Base-by-base conservation (phyloP, 192 early-diverging fungal species). In the Backusella australiensis region DNA sequence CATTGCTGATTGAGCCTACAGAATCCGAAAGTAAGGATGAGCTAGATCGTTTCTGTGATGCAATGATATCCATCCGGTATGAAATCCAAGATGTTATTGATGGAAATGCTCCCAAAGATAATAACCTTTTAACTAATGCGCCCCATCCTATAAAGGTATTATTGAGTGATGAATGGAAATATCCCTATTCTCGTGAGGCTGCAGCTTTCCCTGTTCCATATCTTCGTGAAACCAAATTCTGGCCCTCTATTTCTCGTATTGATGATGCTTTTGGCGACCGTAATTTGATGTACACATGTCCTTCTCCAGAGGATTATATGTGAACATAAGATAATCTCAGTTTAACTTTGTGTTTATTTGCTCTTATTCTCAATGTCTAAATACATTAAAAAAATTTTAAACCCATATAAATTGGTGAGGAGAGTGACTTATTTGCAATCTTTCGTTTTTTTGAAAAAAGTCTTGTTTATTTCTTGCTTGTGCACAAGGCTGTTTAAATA, bases 1-100 rank as follows among this genome's bases (percentile, higher is more conserved):
- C 98, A 7, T 90, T 99, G 56, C 98, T 99, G 98, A 92, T 99
- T 75, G 98, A 99, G 87, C 98, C 98, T n/a, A 99, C 98, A 63
- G 98, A 99, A 82, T 97, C 95, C 69, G 98, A 99, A 85, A 87
- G 90, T 76, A 91, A 93, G 80, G 90, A 83, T 76, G 98, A 99
- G 85, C 84, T 99, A 8, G 98, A 99, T 85, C 89, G 95, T 56
- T 99, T 99, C 90, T 96, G 94, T 76, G 96, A 98, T 84, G 98
- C 97, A 44, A 94, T 99, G 94, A 96, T 99, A 74, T 83, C 91
- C 32, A 99, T 99, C 69, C 95, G 97, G 63, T 79, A 89, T 63
- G 98, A 99, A 87, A 98, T 99, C 77, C 87, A 90, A 36, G 89
- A 93, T 67, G 88, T 99, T 44, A 91, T 94, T 84, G 89, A 94